A percentile compares a stretch with the other conserved stretches of the same genome.
phyloP scores from a whole-genome alignment of 2,329 filamentous ascomycete species.

The Microascus cirrosus region DNA sequence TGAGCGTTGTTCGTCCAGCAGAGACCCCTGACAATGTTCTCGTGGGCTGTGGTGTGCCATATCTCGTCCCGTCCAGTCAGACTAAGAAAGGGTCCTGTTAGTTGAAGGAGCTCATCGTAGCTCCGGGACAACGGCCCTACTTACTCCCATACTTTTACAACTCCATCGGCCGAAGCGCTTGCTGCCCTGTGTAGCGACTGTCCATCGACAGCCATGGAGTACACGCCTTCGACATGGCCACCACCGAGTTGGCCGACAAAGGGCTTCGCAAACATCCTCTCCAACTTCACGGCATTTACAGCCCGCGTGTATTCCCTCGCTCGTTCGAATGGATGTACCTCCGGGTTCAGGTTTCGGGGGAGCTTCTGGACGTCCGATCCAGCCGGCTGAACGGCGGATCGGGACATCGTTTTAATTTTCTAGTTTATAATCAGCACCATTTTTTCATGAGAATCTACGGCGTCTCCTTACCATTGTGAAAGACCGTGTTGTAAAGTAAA shows the following conservation, averaged over 20 bases:
- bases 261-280: conserved; percentile 59
- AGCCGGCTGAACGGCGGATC: conserved; percentile 55
- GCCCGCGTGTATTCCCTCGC: conserved; percentile 59
- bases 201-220: conserved; percentile 71
- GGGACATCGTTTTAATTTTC: conserved; percentile 58
- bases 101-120: neutral
- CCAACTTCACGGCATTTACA: conserved; percentile 74
- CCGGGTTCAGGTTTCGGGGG: conserved; percentile 67
- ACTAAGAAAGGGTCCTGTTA: conserved; percentile 5
- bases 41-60: conserved; percentile 74
- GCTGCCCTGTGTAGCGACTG: conserved; percentile 64
- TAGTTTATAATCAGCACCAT: neutral
- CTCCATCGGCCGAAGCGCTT: conserved; percentile 80
- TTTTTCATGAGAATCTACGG: neutral
- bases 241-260: conserved; percentile 80
- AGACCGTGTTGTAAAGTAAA: neutral
- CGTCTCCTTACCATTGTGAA: neutral
- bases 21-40: conserved; percentile 86
- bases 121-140: neutral
- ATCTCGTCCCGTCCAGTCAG: conserved; percentile 61
- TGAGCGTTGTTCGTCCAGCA: conserved; percentile 82
- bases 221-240: conserved; percentile 83
- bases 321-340: conserved; percentile 81
- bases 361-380: conserved; percentile 55
- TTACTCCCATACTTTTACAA: conserved; percentile 81